A percentile compares a stretch with the other conserved stretches of the same genome.
Conservation (phyloP, 768 basidiomycete genomes). For the Leccinellum luteum region DNA sequence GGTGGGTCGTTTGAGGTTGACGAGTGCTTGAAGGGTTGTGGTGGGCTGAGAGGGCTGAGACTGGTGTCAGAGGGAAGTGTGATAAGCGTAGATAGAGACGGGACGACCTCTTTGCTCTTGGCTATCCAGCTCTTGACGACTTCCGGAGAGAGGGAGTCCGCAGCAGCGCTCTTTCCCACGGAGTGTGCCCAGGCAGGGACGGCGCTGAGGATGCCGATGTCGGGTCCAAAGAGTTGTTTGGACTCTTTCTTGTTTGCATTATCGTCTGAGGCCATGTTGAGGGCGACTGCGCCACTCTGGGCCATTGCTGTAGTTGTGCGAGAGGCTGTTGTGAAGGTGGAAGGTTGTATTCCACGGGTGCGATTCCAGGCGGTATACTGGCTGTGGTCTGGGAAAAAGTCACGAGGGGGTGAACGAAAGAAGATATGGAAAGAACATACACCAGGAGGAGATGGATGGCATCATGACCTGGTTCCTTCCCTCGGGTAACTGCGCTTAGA, state of each 20-base stretch:
- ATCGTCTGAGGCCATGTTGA: constrained; percentile 21
- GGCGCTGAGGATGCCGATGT: constrained; percentile 71
- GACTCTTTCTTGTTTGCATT: constrained; percentile 47
- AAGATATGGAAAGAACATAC: constrained; percentile 24
- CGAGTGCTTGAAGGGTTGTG: constrained; percentile 90
- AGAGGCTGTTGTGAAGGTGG: constrained; percentile 50
- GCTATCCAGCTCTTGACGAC: constrained; percentile 81
- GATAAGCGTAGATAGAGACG: neutral
- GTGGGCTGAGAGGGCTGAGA: constrained; percentile 74
- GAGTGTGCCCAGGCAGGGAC: constrained; percentile 70
- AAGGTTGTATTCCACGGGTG: constrained; percentile 47
- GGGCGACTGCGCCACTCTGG: constrained; percentile 31
- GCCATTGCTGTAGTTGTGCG: constrained; percentile 51
- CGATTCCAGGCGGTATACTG: constrained; percentile 55
- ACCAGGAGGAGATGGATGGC: constrained; percentile 38
- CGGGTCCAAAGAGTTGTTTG: constrained; percentile 84
- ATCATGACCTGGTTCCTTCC: constrained; percentile 15
- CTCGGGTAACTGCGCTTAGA: neutral
- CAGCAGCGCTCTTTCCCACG: constrained; percentile 58
- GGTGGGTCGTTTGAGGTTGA: constrained; percentile 90
- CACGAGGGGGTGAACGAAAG: neutral
- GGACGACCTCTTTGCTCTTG: constrained; percentile 75
- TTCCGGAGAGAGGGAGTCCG: constrained; percentile 78
- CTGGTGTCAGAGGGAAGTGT: neutral
- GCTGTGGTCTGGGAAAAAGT: constrained; percentile 30